Base-by-base conservation (phyloP, 768 basidiomycete genomes). In the Boletus bicolor region DNA sequence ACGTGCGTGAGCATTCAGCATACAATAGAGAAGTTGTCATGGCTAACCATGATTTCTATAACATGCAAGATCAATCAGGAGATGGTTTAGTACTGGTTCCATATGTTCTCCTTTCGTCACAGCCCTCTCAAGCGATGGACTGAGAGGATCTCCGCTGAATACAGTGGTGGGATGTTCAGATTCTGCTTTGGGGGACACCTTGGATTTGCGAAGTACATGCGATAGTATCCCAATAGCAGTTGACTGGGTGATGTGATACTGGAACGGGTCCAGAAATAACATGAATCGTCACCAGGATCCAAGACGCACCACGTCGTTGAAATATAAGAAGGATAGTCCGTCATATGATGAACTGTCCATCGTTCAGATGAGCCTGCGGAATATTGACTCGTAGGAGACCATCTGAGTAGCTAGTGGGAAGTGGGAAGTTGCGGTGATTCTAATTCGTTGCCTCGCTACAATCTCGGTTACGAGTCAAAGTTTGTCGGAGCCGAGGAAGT, bases 71-170 rank as follows among this genome's bases (percentile, higher is more conserved):
- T 64, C 54, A 15, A 53, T 8, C 14, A 61, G 44, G 30, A 66
- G 48, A 26, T 51, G 53, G 30, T 53, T 57, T 34, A 60, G 50
- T 3, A 47, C 39, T 12, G 49, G 54, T 32, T 44, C 26, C 35
- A 52, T 52, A 15, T 62, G 38, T 34, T 51, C 37, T 15, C 44
- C 55, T 44, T 60, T 54, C 55, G 37, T 49, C 44, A 60, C 45
- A 10, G 49, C 35, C 26, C 43, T 57, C 44, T 51, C 57, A 3
- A 46, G 53, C 11, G 52, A 56, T 12, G 54, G 58, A 36, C 43
- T 54, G 42, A 54, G 53, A 0, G 44, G 37, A 19, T 67, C 62
- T 11, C 58, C 44, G n/a, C 54, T 53, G 47, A 56, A 60, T 14
- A 54, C 17, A 9, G 26, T 51, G 24, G 51, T 44, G 44, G 51